Conservation (phyloP, 2,329 filamentous ascomycete genomes). For the Periconia digitata region DNA sequence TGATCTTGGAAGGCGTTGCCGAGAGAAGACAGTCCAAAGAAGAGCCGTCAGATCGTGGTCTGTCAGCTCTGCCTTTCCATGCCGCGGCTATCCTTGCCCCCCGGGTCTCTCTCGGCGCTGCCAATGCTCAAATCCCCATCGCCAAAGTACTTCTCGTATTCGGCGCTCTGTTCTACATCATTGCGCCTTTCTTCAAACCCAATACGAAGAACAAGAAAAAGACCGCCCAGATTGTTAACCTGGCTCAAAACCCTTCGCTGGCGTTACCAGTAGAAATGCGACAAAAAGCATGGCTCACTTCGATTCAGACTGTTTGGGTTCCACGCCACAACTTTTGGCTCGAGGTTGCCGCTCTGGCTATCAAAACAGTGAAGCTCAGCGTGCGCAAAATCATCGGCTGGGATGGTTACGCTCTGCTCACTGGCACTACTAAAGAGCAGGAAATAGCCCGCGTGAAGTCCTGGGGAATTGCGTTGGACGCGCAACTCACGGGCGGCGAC, state of each 20-base stretch:
- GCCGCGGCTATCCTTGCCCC: slow-evolving; percentile 33
- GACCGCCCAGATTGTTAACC: slow-evolving; percentile 42
- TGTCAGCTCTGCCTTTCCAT: slow-evolving; percentile 47
- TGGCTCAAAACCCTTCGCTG: slow-evolving; percentile 65
- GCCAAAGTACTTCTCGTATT: slow-evolving; percentile 55
- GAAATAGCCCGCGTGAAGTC: slow-evolving; percentile 85
- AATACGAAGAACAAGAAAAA: slow-evolving; percentile 58
- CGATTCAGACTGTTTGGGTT: slow-evolving; percentile 89
- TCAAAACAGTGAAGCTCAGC: slow-evolving; percentile 82
- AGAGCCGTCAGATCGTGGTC: slow-evolving; percentile 42
- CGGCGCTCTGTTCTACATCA: slow-evolving; percentile 57
- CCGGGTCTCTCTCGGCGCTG: slow-evolving; percentile 32
- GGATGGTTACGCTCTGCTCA: slow-evolving; percentile 74
- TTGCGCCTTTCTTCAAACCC: slow-evolving; percentile 59
- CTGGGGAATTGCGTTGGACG: slow-evolving; percentile 91
- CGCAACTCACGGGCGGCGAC: slow-evolving; percentile 88
- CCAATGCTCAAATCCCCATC: slow-evolving; percentile 44
- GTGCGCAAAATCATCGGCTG: slow-evolving; percentile 76
- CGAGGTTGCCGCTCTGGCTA: slow-evolving; percentile 76
- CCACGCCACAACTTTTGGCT: slow-evolving; percentile 84
- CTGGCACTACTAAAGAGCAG: slow-evolving; percentile 79
- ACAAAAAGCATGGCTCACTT: slow-evolving; percentile 87
- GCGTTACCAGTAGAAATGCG: slow-evolving; percentile 83
- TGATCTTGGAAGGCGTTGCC: slow-evolving; percentile 83
- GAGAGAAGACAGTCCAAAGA: slow-evolving; percentile 59